These are phyloP conservation scores for Plasmodium fragile DNA, from an alignment of 169 alveolate species.

Conservation along the genomic window DNA sequence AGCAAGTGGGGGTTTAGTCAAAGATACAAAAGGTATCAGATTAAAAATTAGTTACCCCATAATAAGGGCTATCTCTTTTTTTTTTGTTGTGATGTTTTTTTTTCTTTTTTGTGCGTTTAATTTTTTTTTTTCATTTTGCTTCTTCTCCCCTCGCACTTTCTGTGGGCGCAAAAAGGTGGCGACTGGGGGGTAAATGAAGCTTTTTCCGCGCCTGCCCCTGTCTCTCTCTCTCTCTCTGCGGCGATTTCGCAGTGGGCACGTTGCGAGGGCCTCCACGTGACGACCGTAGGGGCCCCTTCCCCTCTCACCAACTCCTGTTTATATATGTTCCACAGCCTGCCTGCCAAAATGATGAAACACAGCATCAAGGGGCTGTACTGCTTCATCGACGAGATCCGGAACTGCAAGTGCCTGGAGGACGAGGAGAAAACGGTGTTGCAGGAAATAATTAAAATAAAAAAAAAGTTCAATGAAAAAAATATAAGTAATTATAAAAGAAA, in stretches of 20 bases:
- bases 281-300: too few species aligned
- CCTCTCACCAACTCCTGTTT: too few species aligned
- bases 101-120: too few species aligned
- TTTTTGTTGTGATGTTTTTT: too few species aligned
- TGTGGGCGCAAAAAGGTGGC: neutral
- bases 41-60: neutral
- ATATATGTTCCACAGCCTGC: too few species aligned
- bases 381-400: conserved; percentile 57
- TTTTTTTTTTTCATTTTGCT: neutral
- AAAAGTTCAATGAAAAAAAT: conserved; percentile 89
- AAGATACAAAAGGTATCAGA: too few species aligned
- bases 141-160: neutral
- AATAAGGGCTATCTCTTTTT: neutral
- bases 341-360: conserved; percentile 48
- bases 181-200: neutral
- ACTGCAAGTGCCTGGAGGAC: conserved; percentile 82
- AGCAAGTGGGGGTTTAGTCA: neutral
- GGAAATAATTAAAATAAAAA: conserved; percentile 95
- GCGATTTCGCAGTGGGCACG: too few species aligned
- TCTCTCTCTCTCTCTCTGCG: neutral
- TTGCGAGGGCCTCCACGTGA: too few species aligned
- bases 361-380: conserved; percentile 51
- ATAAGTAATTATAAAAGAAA: conserved; percentile 94
- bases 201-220: neutral
- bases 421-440: conserved; percentile 92